Conservation (phyloP, 2,329 filamentous ascomycete genomes). For the Gremmenia infestans region DNA sequence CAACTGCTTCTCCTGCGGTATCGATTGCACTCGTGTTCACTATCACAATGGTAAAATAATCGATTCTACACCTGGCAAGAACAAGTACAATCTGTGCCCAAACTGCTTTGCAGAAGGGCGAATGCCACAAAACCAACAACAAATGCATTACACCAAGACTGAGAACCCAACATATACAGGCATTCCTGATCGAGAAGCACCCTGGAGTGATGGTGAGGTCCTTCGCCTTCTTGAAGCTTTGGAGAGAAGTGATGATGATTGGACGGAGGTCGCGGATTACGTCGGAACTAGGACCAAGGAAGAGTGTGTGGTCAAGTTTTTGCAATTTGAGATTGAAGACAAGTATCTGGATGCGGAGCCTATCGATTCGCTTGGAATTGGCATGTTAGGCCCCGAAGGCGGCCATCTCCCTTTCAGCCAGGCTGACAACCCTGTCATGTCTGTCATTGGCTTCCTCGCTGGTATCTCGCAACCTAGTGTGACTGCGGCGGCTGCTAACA, state of each 20-base stretch:
- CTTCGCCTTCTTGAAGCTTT: slow-evolving; percentile 86
- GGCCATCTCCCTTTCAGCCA: slow-evolving; percentile 87
- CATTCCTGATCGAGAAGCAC: slow-evolving; percentile 74
- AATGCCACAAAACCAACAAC: slow-evolving; percentile 73
- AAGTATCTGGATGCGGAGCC: slow-evolving; percentile 85
- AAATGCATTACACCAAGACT: slow-evolving; percentile 78
- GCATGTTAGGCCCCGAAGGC: slow-evolving; percentile 65
- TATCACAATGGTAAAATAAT: slow-evolving; percentile 61
- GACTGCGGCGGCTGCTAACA: slow-evolving; percentile 84
- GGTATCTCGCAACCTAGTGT: slow-evolving; percentile 85
- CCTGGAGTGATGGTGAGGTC: slow-evolving; percentile 88
- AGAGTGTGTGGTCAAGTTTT: slow-evolving; percentile 93
- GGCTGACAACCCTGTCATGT: slow-evolving; percentile 93
- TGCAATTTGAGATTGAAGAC: slow-evolving; percentile 95
- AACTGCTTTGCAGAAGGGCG: slow-evolving; percentile 84
- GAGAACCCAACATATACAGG: slow-evolving; percentile 82
- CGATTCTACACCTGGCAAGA: slow-evolving; percentile 36
- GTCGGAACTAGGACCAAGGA: slow-evolving; percentile 88
- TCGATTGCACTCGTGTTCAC: slow-evolving; percentile 74
- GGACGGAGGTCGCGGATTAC: slow-evolving; percentile 87
- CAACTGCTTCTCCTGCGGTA: slow-evolving; percentile 86
- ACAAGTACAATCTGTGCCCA: slow-evolving; percentile 84
- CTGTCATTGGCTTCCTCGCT: slow-evolving; percentile 89
- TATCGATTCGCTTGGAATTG: slow-evolving; percentile 50
- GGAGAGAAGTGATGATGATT: slow-evolving; percentile 92